Evolutionary conservation across 2,329 filamentous ascomycete genomes (phyloP).

Genomic region (Cordyceps pruinosa): DNA sequence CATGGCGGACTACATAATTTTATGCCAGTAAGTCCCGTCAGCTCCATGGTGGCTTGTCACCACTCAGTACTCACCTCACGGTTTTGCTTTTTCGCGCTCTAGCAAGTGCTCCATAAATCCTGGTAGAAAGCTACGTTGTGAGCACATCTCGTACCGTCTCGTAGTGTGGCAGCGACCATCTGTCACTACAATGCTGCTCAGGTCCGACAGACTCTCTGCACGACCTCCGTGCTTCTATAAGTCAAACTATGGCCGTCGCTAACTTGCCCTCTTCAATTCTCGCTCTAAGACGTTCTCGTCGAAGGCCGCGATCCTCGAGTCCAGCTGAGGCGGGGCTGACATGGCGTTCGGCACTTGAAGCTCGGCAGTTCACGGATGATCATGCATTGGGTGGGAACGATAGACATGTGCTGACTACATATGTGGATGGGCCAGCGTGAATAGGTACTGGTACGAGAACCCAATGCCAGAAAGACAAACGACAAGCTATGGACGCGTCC

Average conservation of each 20-base stretch:
- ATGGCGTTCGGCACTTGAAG: constrained; percentile 1
- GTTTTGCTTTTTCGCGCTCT: neutral
- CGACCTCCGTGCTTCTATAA: too few relatives aligned
- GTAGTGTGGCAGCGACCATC: too few relatives aligned
- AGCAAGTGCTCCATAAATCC: neutral
- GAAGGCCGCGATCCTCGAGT: too few relatives aligned
- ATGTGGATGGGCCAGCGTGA: neutral
- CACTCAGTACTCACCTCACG: neutral
- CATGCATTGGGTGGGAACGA: neutral
- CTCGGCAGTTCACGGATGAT: neutral
- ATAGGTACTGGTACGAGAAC: neutral
- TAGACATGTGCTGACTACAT: neutral
- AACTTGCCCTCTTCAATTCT: too few relatives aligned
- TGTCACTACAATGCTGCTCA: too few relatives aligned
- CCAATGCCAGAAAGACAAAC: neutral
- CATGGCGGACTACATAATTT: too few relatives aligned
- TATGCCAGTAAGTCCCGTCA: neutral
- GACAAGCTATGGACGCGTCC: too few relatives aligned
- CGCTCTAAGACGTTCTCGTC: too few relatives aligned
- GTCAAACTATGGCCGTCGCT: too few relatives aligned
- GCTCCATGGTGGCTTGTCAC: neutral
- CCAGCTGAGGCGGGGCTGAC: neutral
- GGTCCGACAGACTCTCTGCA: too few relatives aligned
- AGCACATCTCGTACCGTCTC: too few relatives aligned
- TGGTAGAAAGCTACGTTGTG: too few relatives aligned